Evolutionary conservation across 805 yeast species (phyloP).

Genomic region (Kodamaea restingae): DNA sequence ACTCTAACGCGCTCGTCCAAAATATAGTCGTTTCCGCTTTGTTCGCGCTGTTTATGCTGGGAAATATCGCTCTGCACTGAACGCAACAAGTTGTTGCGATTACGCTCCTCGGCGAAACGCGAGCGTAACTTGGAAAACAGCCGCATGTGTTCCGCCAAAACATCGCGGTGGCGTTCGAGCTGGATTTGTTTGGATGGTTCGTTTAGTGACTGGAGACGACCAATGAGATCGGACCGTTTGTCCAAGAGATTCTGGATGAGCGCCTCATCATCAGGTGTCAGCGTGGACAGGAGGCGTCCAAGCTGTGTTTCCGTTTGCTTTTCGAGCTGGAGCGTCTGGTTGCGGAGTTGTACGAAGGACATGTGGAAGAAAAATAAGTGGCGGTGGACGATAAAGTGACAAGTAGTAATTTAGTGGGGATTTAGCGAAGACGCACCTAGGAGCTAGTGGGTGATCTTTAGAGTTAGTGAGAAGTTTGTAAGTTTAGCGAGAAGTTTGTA

Average conservation of each 20-base stretch:
- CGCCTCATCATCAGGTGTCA: constrained; percentile 23
- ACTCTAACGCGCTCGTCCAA: constrained; percentile 72
- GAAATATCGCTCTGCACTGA: constrained; percentile 79
- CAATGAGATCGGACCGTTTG: constrained; percentile 50
- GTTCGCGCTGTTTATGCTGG: constrained; percentile 48
- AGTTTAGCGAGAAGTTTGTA: too few relatives aligned
- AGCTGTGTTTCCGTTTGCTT: constrained; percentile 54
- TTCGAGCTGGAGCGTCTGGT: constrained; percentile 67
- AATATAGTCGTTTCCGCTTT: constrained; percentile 57
- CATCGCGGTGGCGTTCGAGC: constrained; percentile 75
- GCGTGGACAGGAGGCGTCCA: constrained; percentile 39
- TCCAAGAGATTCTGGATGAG: constrained; percentile 23
- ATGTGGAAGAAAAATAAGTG: constrained; percentile 3
- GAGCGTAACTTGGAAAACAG: constrained; percentile 58
- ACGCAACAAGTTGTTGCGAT: constrained; percentile 66
- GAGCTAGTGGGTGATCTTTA: too few relatives aligned
- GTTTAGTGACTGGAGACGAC: constrained; percentile 43
- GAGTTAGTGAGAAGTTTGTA: too few relatives aligned
- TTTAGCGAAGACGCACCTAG: too few relatives aligned
- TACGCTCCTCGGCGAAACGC: constrained; percentile 67
- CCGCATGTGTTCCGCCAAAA: constrained; percentile 62
- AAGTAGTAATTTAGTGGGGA: too few relatives aligned
- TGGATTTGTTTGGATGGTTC: constrained; percentile 78
- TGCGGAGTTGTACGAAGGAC: constrained; percentile 58
- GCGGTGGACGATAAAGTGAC: too few relatives aligned